Conservation (phyloP, 2,329 filamentous ascomycete species). For the Fusarium protoensiforme region DNA sequence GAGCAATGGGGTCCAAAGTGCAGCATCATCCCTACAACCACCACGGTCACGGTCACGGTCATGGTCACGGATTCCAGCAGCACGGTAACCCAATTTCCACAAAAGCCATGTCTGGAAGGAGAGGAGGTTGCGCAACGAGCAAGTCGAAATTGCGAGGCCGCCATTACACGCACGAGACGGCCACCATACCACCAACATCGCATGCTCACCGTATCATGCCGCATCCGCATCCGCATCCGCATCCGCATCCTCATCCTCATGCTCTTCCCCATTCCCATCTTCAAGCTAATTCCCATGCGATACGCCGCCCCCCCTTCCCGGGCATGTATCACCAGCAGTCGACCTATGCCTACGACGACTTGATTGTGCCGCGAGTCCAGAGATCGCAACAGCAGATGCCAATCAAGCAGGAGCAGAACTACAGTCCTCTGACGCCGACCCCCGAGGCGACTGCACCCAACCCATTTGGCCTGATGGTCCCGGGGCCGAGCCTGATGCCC, state of each 20-base stretch:
- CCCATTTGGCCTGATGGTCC: slow-evolving; percentile 34
- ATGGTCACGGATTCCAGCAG: slow-evolving; percentile 25
- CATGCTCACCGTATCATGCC: slow-evolving; percentile 31
- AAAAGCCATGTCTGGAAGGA: slow-evolving; percentile 47
- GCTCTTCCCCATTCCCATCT: neutral
- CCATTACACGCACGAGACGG: slow-evolving; percentile 30
- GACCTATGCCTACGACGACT: slow-evolving; percentile 31
- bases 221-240: slow-evolving; percentile 9
- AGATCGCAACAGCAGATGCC: slow-evolving; percentile 34
- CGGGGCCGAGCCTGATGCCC: slow-evolving; percentile 32
- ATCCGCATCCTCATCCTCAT: slow-evolving; percentile 11
- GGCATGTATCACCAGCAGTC: slow-evolving; percentile 31
- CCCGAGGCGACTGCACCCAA: slow-evolving; percentile 24
- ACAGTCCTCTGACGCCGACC: slow-evolving; percentile 38
- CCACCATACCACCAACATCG: slow-evolving; percentile 34
- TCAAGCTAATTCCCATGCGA: slow-evolving; percentile 4
- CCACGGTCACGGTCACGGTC: slow-evolving; percentile 12
- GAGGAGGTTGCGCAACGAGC: slow-evolving; percentile 48
- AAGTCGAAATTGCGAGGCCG: slow-evolving; percentile 40
- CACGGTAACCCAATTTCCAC: slow-evolving; percentile 42
- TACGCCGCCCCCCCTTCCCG: slow-evolving; percentile 34
- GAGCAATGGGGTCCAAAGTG: slow-evolving; percentile 23
- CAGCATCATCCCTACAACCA: slow-evolving; percentile 22
- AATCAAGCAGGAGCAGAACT: slow-evolving; percentile 30
- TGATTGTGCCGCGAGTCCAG: slow-evolving; percentile 37